phyloP scores from a whole-genome alignment of 192 early-diverging fungal genomes.

The Lobosporangium transversale region DNA sequence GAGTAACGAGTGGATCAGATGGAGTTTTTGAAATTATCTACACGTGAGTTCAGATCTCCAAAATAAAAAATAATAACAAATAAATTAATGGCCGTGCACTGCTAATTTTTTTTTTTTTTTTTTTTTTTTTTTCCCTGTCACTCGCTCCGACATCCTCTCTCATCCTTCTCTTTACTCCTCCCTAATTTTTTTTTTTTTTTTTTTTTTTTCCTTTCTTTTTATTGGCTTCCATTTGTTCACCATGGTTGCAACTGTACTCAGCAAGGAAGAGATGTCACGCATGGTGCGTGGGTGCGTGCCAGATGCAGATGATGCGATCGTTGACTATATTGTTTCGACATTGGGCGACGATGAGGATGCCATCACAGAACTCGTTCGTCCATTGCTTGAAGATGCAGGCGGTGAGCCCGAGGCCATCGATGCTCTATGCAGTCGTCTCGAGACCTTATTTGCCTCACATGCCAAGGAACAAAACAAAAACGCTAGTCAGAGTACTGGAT shows the following conservation, averaged over 20 bases:
- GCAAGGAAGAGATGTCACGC: slow-evolving; percentile 50
- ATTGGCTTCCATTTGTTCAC: too few relatives aligned
- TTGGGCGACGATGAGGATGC: slow-evolving; percentile 66
- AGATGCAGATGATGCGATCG: slow-evolving; percentile 75
- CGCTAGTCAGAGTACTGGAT: slow-evolving; percentile 51
- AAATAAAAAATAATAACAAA: too few relatives aligned
- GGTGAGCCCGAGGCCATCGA: slow-evolving; percentile 71
- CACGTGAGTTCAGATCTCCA: too few relatives aligned
- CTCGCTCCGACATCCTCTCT: too few relatives aligned
- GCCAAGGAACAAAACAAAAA: slow-evolving; percentile 55
- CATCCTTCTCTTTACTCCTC: too few relatives aligned
- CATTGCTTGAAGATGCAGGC: slow-evolving; percentile 75
- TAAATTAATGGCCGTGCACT: too few relatives aligned
- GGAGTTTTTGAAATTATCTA: too few relatives aligned
- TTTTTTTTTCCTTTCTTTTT: too few relatives aligned
- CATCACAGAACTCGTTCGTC: slow-evolving; percentile 72
- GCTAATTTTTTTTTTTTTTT: too few relatives aligned
- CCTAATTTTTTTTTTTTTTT: too few relatives aligned
- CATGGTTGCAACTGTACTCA: slow-evolving; percentile 45
- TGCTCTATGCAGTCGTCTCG: slow-evolving; percentile 73
- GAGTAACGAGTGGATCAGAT: too few relatives aligned
- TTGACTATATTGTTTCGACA: slow-evolving; percentile 75
- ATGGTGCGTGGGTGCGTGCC: slow-evolving; percentile 70
- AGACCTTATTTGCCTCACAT: slow-evolving; percentile 60
- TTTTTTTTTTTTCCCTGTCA: too few relatives aligned